Evolutionary conservation across 2,329 filamentous ascomycete genomes (phyloP).

Genomic region (Aspergillus fructus): DNA sequence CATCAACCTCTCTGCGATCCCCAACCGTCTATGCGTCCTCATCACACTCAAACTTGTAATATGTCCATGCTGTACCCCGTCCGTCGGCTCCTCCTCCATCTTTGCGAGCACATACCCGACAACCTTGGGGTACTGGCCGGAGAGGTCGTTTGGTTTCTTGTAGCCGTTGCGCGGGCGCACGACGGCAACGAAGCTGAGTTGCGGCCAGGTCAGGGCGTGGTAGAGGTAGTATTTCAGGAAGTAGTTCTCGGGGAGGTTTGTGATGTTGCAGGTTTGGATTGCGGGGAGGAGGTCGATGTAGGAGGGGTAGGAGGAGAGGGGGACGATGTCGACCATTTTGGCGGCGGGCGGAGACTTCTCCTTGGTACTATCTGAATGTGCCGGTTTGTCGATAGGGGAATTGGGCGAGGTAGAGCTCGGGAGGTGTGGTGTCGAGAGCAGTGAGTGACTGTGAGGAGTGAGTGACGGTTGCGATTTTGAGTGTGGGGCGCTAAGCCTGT

Average conservation of each 20-base stretch:
- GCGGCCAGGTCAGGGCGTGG: slow-evolving; percentile 96
- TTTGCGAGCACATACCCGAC: slow-evolving; percentile 99
- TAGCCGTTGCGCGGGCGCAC: slow-evolving; percentile 78
- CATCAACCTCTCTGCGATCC: slow-evolving; percentile 97
- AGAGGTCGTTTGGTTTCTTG: slow-evolving; percentile 66
- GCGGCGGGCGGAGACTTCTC: not conserved
- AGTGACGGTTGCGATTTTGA: not conserved
- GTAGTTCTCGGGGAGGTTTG: slow-evolving; percentile 99
- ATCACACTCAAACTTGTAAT: slow-evolving; percentile 95
- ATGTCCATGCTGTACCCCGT: slow-evolving; percentile 90
- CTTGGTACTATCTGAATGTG: not conserved
- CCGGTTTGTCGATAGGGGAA: not conserved
- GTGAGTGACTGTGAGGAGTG: not conserved
- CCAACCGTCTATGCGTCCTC: slow-evolving; percentile 87
- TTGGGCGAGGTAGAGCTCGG: not conserved
- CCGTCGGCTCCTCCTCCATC: slow-evolving; percentile 96
- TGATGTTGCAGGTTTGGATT: slow-evolving; percentile 97
- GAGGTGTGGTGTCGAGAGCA: not conserved
- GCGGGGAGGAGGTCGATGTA: slow-evolving; percentile 83
- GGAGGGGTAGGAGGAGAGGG: slow-evolving; percentile 47
- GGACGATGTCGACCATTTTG: slow-evolving; percentile 51
- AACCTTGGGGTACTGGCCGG: slow-evolving; percentile 82
- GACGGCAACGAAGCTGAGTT: slow-evolving; percentile 94
- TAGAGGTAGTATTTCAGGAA: slow-evolving; percentile 99
- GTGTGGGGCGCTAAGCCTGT: slow-evolving; percentile 8